Evolutionary conservation across 768 basidiomycete species (phyloP).

Genomic region (Strobilomyces echinocephalus): DNA sequence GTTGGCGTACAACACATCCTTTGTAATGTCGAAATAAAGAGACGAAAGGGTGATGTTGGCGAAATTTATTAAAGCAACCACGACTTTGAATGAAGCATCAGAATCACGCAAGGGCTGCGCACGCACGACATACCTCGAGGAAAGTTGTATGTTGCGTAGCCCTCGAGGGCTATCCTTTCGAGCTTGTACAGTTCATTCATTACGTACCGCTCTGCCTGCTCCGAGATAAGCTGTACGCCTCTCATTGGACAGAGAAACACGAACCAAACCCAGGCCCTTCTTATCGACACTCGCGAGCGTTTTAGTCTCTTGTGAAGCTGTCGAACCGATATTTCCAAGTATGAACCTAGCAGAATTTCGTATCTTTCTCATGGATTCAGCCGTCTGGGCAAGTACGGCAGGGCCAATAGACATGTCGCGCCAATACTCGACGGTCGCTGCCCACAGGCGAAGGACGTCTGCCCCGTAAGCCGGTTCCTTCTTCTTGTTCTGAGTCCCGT

Average conservation of each 20-base stretch:
- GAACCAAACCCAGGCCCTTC: conserved; percentile 59
- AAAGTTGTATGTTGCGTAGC: conserved; percentile 75
- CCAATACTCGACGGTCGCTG: conserved; percentile 85
- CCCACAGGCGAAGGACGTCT: conserved; percentile 88
- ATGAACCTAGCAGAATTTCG: conserved; percentile 85
- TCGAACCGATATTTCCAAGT: conserved; percentile 64
- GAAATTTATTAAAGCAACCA: conserved; percentile 69
- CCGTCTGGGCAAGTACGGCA: conserved; percentile 66
- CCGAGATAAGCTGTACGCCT: conserved; percentile 5
- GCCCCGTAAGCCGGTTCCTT: conserved; percentile 78
- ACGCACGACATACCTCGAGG: conserved; percentile 55
- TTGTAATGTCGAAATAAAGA: conserved; percentile 87
- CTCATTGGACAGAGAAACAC: conserved; percentile 19
- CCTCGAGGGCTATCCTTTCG: conserved; percentile 60
- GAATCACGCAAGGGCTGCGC: background rate
- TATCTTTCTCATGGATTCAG: conserved; percentile 75
- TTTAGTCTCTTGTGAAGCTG: conserved; percentile 5
- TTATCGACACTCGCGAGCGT: conserved; percentile 11
- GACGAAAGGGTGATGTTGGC: conserved; percentile 82
- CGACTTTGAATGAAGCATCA: conserved; percentile 45
- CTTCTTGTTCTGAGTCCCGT: conserved; percentile 49
- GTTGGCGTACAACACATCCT: conserved; percentile 85
- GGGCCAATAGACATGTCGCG: conserved; percentile 84
- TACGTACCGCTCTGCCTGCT: conserved; percentile 77
- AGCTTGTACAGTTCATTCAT: conserved; percentile 79